Percentiles rank a stretch among this genome's conserved stretches.
These are phyloP conservation scores for Phyllachora maydis DNA, from an alignment of 2,329 filamentous ascomycete genomes.

Conservation along the genomic window DNA sequence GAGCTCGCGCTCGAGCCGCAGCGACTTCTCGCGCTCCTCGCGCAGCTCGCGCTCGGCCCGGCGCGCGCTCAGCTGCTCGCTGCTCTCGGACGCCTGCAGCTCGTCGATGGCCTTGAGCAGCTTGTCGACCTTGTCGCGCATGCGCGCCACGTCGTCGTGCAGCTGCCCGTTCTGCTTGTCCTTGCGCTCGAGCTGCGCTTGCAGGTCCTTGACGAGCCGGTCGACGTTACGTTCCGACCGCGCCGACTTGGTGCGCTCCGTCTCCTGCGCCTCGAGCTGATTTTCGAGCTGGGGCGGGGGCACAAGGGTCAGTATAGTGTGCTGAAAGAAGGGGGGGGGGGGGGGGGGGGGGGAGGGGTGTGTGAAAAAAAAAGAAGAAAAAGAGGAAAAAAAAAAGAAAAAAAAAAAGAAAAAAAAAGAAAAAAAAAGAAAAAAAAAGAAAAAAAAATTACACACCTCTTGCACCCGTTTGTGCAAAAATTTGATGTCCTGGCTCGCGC, in stretches of 20 bases:
- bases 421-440: constrained; percentile 1
- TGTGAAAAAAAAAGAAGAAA: no score
- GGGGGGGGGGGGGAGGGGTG: no score
- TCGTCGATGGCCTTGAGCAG: constrained; percentile 85
- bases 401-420: no score
- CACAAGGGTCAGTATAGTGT: constrained; percentile 7
- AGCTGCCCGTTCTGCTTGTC: constrained; percentile 72
- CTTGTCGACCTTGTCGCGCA: constrained; percentile 79
- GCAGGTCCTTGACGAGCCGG: constrained; percentile 80
- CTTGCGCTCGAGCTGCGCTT: constrained; percentile 78
- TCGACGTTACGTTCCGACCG: constrained; percentile 84
- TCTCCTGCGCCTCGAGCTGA: constrained; percentile 68
- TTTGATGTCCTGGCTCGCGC: constrained; percentile 81
- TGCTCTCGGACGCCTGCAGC: constrained; percentile 70
- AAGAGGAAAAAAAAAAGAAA: no score
- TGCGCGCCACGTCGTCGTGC: constrained; percentile 63
- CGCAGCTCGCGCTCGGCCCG: constrained; percentile 78
- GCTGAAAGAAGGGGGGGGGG: background rate
- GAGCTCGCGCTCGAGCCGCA: constrained; percentile 72
- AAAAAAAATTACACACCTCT: constrained; percentile 60
- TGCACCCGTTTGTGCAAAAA: constrained; percentile 89
- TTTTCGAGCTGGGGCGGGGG: constrained; percentile 49
- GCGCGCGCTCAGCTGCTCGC: constrained; percentile 60
- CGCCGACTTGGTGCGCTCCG: constrained; percentile 57
- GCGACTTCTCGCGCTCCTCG: constrained; percentile 66